Base-by-base conservation (phyloP, 2,329 filamentous ascomycete genomes). In the Cercospora sesami region DNA sequence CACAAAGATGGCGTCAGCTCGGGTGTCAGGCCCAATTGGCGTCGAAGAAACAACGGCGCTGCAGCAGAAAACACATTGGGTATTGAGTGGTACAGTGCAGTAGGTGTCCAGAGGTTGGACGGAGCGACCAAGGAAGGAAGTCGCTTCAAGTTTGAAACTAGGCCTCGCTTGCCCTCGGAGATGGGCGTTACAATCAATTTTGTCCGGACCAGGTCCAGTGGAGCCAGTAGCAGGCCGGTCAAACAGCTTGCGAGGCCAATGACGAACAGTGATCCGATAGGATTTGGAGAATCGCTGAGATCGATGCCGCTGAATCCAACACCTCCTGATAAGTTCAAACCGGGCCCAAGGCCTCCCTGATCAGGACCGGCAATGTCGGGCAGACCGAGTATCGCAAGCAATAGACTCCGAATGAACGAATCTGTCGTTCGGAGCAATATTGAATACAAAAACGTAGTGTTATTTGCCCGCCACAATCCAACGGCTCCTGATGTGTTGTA, bases 381-480 rank as follows among this genome's bases (percentile, higher is more conserved):
- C 14, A 98, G 87, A 70, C 96, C 96, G 73, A 98, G 86, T 5
- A 98, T 85, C 1, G 95, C 94, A 55, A 93, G 93, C n/a, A 98
- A 85, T 63, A 97, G 86, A 75, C 93, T 95, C 74, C 93, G 88
- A 9, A 94, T 91, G 89, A 96, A 99, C 73, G 92, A 94, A 78
- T 98, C 95, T 31, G 97, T 83, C 7, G 96, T 90, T 10, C 93
- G 93, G 70, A 94, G 87, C 18, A 98, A 85, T 58, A 97, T 87
- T 0, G 90, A 91, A 81, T 98, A 97, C 60, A 98, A 84, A 76
- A 98, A 99, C 1, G 93, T 96, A 14, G 91, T 89, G 78, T 98
- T 98, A 42, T 93, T 92, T 8, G 90, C 86, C 79, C 97, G 97
- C 94, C 94, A 99, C 5, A 97, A 89, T 4, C 95, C 95, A 85